These are phyloP conservation scores for Podila verticillata DNA, from an alignment of 192 early-diverging fungal species.

Conservation along the genomic window DNA sequence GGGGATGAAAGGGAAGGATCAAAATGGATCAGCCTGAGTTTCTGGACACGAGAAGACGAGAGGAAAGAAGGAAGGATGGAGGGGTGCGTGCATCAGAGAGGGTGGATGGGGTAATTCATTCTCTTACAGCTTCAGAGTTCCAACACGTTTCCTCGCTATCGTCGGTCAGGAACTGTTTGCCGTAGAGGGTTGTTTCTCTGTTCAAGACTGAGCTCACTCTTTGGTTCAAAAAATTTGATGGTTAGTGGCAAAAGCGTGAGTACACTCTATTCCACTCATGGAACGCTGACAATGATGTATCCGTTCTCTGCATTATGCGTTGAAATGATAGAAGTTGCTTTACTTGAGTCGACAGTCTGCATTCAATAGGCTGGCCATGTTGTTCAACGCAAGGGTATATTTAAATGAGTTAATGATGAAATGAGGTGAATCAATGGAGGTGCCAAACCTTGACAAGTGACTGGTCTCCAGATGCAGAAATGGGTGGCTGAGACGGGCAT, in stretches of 20 bases:
- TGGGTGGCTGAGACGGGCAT: neutral
- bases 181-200: constrained; percentile 77
- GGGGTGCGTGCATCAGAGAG: too few species aligned
- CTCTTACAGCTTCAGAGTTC: constrained; percentile 86
- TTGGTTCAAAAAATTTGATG: neutral
- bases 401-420: neutral
- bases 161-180: constrained; percentile 87
- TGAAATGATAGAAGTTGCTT: neutral
- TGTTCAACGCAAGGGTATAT: neutral
- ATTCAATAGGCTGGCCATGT: constrained; percentile 53
- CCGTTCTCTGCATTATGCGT: neutral
- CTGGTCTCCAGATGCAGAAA: neutral
- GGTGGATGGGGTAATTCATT: neutral
- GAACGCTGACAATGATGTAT: neutral
- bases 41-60: neutral
- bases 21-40: neutral
- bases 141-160: constrained; percentile 88
- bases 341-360: constrained; percentile 55
- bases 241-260: neutral
- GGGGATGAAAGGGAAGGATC: neutral
- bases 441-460: neutral
- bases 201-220: constrained; percentile 92
- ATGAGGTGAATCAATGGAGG: neutral
- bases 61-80: neutral
- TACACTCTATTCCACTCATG: neutral